Evolutionary conservation across 192 early-diverging fungal genomes (phyloP).

Genomic region (Coemansia sp.): DNA sequence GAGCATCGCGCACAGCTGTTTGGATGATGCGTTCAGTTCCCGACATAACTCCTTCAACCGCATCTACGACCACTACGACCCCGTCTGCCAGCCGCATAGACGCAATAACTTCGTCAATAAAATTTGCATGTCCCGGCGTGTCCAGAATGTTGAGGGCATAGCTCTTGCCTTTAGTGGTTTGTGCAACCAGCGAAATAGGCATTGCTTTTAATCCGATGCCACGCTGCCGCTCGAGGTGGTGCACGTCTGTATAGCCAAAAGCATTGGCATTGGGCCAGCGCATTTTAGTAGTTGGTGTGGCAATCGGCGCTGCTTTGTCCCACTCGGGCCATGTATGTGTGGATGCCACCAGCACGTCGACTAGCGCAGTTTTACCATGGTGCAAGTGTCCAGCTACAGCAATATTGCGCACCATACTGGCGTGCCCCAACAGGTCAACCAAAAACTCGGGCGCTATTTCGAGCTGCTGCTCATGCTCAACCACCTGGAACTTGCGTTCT

Average conservation of each 20-base stretch:
- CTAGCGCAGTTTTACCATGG: conserved; percentile 94
- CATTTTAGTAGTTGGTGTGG: conserved; percentile 37
- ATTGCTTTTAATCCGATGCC: conserved; percentile 89
- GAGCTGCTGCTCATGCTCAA: conserved; percentile 76
- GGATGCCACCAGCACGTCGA: conserved; percentile 87
- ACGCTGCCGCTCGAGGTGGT: conserved; percentile 83
- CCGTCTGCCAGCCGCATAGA: conserved; percentile 86
- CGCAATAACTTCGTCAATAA: conserved; percentile 89
- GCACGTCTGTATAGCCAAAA: conserved; percentile 75
- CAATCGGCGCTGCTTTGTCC: conserved; percentile 32
- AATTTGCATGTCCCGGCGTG: conserved; percentile 94
- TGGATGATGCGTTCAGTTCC: conserved; percentile 85
- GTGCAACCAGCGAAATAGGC: conserved; percentile 89
- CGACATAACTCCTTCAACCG: conserved; percentile 95
- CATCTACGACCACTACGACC: conserved; percentile 89
- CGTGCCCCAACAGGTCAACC: conserved; percentile 76
- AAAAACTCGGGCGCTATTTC: conserved; percentile 85
- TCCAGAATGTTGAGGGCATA: conserved; percentile 89
- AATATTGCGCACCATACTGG: conserved; percentile 83
- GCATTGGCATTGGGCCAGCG: conserved; percentile 29
- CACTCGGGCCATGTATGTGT: conserved; percentile 73
- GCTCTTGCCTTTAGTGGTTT: conserved; percentile 83
- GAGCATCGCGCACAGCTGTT: conserved; percentile 72
- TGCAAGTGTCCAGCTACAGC: conserved; percentile 92
- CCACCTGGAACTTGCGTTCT: conserved; percentile 79